Evolutionary conservation across 352 stramenopile species (phyloP), one percentile per base, ranked within the genome.

Genomic region (Globisporangium cylindrosporum): DNA sequence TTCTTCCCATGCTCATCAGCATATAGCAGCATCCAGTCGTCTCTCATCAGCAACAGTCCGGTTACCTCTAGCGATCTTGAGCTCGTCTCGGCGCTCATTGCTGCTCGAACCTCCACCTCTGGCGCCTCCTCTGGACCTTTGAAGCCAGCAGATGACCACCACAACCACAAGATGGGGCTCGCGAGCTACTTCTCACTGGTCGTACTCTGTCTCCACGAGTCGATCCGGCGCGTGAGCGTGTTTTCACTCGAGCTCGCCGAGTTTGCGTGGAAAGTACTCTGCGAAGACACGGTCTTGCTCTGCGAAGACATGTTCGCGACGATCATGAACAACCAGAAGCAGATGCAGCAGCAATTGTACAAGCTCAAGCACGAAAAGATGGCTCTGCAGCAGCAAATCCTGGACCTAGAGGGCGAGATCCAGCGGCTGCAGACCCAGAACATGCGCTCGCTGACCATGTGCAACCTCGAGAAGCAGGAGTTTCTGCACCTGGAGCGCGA

Each of bases 141-240:
- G 2, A 60, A 43, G 27, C 29, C 29, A 61, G 18, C 56, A 48
- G 56, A 62, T 4, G 36, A 66, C 32, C 57, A 25, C 15, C 9
- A 61, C 15, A 46, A 24, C 32, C 64, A 64, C 49, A 67, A 58
- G n/a, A 66, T 72, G 62, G 46, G 65, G 32, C 55, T 66, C 49
- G 62, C 72, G 14, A 62, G 24, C 20, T 70, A 73, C 29, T 76
- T 85, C 14, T 75, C 78, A 9, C 59, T 85, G 5, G 38, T 81
- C 2, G 9, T 71, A 8, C 61, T 86, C 32, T 83, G 75, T 59
- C 58, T 83, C 0, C 76, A 86, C 56, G 78, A 86, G 38, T 72
- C 74, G 0, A 72, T 74, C 27, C 71, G 75, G 0, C 62, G 66
- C 14, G 55, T 77, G 22, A 62, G 69, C 34, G 68, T 80, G 1